A percentile compares a stretch with the other conserved stretches of the same genome.
Conservation (phyloP, 768 basidiomycete genomes). For the Psilocybe tampanensis region DNA sequence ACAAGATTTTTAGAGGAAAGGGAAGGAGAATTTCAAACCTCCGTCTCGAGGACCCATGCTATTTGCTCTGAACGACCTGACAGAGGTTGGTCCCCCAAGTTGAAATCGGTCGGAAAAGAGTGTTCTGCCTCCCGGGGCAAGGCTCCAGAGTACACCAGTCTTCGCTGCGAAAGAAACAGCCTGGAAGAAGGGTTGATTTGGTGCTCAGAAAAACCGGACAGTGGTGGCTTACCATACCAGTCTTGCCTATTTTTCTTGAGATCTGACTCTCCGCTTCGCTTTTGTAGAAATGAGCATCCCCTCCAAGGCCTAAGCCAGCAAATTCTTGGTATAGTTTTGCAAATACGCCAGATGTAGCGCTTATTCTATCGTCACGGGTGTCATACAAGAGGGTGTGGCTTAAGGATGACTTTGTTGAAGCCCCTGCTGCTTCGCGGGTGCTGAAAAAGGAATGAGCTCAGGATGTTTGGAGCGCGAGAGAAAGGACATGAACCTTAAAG, state of each 20-base stretch:
- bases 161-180: constrained; percentile 74
- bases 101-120: constrained; percentile 89
- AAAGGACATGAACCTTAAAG: constrained; percentile 63
- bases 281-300: constrained; percentile 79
- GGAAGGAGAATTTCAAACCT: constrained; percentile 37
- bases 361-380: constrained; percentile 71
- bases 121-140: constrained; percentile 43
- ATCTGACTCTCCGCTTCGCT: constrained; percentile 65
- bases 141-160: constrained; percentile 69
- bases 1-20: not conserved
- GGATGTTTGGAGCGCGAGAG: not conserved
- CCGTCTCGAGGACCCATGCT: constrained; percentile 79
- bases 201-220: too few relatives aligned
- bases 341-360: constrained; percentile 64
- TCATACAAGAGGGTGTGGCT: constrained; percentile 78
- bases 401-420: constrained; percentile 79
- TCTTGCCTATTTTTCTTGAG: constrained; percentile 53
- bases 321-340: constrained; percentile 66
- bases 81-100: constrained; percentile 86
- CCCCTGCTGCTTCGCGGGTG: constrained; percentile 83
- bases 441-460: constrained; percentile 38
- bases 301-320: constrained; percentile 60
- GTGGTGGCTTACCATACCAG: constrained; percentile 55
- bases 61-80: constrained; percentile 77
- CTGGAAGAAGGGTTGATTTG: too few relatives aligned